Conservation (phyloP, 306 rosid genomes). For the Medicago ruthenica region DNA sequence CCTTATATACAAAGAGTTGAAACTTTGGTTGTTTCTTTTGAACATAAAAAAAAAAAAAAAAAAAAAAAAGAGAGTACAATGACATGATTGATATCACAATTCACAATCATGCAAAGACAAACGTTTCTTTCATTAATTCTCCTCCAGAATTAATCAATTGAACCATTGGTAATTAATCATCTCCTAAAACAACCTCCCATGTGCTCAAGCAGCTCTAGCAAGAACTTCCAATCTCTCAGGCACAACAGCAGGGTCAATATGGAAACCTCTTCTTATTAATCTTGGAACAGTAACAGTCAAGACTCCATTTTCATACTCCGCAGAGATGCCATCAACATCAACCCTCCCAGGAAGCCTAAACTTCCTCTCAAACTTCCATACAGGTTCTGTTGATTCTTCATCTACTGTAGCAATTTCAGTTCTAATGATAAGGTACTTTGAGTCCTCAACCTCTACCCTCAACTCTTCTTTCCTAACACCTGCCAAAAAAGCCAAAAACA, state of each 20-base stretch:
- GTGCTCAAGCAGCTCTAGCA: constrained; percentile 76
- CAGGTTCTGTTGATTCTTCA: constrained; percentile 49
- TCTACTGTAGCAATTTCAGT: constrained; percentile 53
- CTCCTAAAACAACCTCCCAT: too few species aligned
- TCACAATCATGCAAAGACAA: too few species aligned
- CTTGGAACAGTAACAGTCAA: constrained; percentile 72
- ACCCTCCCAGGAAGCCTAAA: constrained; percentile 70
- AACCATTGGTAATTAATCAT: too few species aligned
- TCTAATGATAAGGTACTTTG: constrained; percentile 70
- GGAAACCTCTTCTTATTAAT: constrained; percentile 55
- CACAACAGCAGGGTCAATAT: constrained; percentile 57
- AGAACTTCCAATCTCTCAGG: constrained; percentile 56
- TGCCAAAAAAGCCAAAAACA: constrained; percentile 40
- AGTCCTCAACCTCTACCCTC: constrained; percentile 80
- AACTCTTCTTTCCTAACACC: constrained; percentile 79
- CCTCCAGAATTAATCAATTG: too few species aligned
- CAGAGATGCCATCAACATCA: constrained; percentile 66
- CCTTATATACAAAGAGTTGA: too few species aligned
- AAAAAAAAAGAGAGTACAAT: too few species aligned
- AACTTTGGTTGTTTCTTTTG: too few species aligned
- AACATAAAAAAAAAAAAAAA: too few species aligned
- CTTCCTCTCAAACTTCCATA: constrained; percentile 69
- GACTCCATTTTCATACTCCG: constrained; percentile 72
- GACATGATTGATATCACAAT: too few species aligned
- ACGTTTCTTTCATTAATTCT: too few species aligned